phyloP scores from a whole-genome alignment of 805 yeast species.

The Yarrowia sp. region DNA sequence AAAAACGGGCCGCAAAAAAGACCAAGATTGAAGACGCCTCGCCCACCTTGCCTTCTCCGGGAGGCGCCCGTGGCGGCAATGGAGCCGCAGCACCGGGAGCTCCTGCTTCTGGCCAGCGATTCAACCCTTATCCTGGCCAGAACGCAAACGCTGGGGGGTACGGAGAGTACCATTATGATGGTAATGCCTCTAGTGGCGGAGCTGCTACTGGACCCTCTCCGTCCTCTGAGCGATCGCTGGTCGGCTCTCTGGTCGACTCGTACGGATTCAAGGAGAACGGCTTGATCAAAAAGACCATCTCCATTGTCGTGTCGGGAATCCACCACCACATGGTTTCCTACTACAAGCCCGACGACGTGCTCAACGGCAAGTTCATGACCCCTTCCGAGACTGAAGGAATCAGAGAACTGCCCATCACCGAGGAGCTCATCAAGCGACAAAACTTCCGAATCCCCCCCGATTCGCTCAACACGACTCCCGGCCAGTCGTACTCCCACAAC shows the following conservation, averaged over 20 bases:
- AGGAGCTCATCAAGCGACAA: slow-evolving; percentile 39
- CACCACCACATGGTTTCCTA: slow-evolving; percentile 69
- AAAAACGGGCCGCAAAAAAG: slow-evolving; percentile 32
- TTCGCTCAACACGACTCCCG: slow-evolving; percentile 25
- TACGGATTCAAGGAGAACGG: slow-evolving; percentile 70
- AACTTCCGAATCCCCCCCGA: slow-evolving; percentile 41
- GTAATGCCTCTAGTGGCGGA: slow-evolving; percentile 18
- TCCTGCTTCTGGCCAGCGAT: slow-evolving; percentile 2
- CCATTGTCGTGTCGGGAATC: slow-evolving; percentile 51
- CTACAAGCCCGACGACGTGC: slow-evolving; percentile 72
- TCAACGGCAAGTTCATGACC: slow-evolving; percentile 51
- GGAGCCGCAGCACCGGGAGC: not conserved
- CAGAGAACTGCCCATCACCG: slow-evolving; percentile 45
- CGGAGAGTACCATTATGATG: slow-evolving; percentile 10
- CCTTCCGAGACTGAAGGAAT: slow-evolving; percentile 57
- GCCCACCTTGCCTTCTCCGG: not conserved
- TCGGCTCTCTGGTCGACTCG: slow-evolving; percentile 57
- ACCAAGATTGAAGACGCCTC: slow-evolving; percentile 6
- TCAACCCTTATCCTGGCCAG: slow-evolving; percentile 20
- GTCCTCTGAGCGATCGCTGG: slow-evolving; percentile 45
- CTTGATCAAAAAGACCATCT: slow-evolving; percentile 76
- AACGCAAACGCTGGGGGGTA: not conserved
- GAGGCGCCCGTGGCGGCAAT: not conserved
- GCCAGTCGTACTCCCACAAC: slow-evolving; percentile 22
- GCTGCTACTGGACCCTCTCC: slow-evolving; percentile 28